phyloP scores from a whole-genome alignment of 208 protist genomes.

The Trypanosoma avium region DNA sequence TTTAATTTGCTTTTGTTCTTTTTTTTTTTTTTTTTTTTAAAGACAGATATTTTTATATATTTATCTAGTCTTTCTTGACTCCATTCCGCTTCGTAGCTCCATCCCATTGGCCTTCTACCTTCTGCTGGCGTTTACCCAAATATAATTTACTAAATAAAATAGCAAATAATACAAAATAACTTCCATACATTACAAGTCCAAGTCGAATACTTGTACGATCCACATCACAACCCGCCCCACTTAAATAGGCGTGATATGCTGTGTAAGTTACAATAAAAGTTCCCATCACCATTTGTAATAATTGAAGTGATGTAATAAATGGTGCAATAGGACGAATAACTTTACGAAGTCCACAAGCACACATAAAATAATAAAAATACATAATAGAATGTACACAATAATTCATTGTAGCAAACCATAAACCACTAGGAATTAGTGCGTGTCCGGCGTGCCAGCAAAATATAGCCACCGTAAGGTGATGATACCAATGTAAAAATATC shows the following conservation, averaged over 20 bases:
- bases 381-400: constrained; percentile 94
- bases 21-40: no score
- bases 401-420: constrained; percentile 93
- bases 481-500: constrained; percentile 92
- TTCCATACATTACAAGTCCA: constrained; percentile 89
- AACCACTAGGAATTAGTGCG: constrained; percentile 41
- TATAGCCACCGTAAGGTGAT: constrained; percentile 92
- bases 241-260: constrained; percentile 52
- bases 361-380: constrained; percentile 94
- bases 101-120: neutral
- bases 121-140: constrained; percentile 34
- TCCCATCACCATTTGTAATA: constrained; percentile 93
- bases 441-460: constrained; percentile 91
- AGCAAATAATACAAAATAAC: constrained; percentile 92
- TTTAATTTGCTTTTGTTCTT: no score
- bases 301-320: constrained; percentile 86
- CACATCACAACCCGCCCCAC: constrained; percentile 52
- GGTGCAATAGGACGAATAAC: constrained; percentile 74
- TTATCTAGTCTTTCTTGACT: constrained; percentile 19
- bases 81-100: neutral
- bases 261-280: constrained; percentile 61
- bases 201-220: constrained; percentile 54
- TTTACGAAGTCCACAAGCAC: constrained; percentile 52
- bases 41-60: constrained; percentile 15
- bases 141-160: constrained; percentile 86